Percentiles rank a stretch among this genome's conserved stretches.
Evolutionary conservation across 1,284 basidiomycete species (phyloP).

Genomic region (Ceratorhiza oryzae-sativae): DNA sequence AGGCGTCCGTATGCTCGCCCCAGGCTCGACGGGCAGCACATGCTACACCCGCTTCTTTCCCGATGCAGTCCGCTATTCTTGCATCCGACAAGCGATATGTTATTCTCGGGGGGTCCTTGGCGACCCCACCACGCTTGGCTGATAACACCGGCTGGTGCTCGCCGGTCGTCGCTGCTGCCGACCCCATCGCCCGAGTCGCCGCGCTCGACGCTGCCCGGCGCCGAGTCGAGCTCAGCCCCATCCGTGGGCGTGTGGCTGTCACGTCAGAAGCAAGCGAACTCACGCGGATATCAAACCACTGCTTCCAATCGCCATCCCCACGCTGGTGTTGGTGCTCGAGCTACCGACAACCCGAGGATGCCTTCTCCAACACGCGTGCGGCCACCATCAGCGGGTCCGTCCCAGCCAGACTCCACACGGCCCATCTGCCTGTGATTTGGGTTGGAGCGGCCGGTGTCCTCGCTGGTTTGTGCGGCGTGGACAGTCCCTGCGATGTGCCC

Average conservation of each 20-base stretch:
- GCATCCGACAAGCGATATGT: conserved; percentile 3
- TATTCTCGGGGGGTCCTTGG: background rate
- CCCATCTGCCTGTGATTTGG: background rate
- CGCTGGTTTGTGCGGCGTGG: too few relatives aligned
- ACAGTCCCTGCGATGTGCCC: background rate
- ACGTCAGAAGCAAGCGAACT: background rate
- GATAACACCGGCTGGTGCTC: conserved; percentile 5
- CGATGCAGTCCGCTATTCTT: conserved; percentile 29
- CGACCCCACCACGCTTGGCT: background rate
- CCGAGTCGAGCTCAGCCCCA: background rate
- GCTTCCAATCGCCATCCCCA: background rate
- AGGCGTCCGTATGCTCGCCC: conserved; percentile 33
- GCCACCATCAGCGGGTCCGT: background rate
- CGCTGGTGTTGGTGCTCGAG: too few relatives aligned
- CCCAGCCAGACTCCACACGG: too few relatives aligned
- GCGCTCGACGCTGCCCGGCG: background rate
- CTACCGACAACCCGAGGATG: background rate
- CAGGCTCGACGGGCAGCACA: conserved; percentile 25
- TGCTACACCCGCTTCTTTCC: conserved; percentile 26
- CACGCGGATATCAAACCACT: background rate
- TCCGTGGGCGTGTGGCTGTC: background rate
- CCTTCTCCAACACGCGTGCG: conserved; percentile 17
- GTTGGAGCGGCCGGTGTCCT: too few relatives aligned
- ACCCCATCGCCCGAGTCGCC: background rate
- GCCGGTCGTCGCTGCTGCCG: background rate